Percentiles rank a stretch among this genome's conserved stretches.
phyloP scores from a whole-genome alignment of 306 rosid genomes.

The Inga leiocalycina region DNA sequence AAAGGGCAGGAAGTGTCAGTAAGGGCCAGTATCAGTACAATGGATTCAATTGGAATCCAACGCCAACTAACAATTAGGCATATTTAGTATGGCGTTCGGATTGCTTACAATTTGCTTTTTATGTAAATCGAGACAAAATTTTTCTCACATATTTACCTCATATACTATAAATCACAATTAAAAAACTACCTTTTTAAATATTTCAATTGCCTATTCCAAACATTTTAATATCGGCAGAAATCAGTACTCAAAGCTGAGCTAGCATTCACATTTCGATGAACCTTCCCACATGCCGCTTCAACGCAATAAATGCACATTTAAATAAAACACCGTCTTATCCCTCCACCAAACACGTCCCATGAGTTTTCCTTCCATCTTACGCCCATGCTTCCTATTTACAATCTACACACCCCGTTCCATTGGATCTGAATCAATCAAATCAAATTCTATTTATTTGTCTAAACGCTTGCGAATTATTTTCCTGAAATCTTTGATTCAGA shows the following conservation, averaged over 20 bases:
- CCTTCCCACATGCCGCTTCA: neutral
- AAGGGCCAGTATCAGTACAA: neutral
- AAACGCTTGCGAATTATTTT: neutral
- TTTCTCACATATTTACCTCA: no score
- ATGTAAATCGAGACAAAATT: no score
- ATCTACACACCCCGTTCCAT: neutral
- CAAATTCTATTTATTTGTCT: neutral
- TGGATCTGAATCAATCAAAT: neutral
- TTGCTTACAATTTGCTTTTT: no score
- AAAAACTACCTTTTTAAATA: no score
- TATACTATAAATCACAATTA: no score
- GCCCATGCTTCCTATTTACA: conserved; percentile 30
- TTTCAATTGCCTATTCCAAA: no score
- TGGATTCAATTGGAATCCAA: neutral
- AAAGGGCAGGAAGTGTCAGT: neutral
- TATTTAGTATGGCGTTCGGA: no score
- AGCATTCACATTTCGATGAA: neutral
- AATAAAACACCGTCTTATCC: conserved; percentile 25
- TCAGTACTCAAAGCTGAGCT: neutral
- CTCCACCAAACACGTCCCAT: neutral
- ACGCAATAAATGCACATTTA: conserved; percentile 22
- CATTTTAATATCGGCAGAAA: neutral
- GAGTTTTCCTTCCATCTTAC: conserved; percentile 27
- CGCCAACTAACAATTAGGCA: neutral
- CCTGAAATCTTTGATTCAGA: conserved; percentile 15